Percentiles rank a stretch among this genome's conserved stretches.
Conservation (phyloP, 495 filamentous ascomycete species). For the Neurospora sp. region DNA sequence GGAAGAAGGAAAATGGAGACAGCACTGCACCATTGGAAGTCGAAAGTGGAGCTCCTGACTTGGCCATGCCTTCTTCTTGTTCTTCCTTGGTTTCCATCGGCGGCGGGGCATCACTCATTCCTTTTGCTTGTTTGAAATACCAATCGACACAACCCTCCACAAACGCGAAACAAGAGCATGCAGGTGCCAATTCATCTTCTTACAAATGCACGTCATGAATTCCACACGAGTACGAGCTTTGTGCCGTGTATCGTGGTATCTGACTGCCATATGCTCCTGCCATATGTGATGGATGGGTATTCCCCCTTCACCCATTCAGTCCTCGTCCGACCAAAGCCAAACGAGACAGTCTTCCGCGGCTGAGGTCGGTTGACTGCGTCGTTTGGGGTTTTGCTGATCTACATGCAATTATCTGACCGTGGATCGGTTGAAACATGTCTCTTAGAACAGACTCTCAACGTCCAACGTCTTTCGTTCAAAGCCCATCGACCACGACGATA, state of each 20-base stretch:
- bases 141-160: neutral
- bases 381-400: neutral
- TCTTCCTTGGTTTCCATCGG: neutral
- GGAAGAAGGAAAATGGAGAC: neutral
- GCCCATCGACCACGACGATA: neutral
- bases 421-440: neutral
- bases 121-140: neutral
- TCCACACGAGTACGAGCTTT: neutral
- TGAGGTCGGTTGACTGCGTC: neutral
- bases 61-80: neutral
- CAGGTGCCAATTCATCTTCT: neutral
- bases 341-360: neutral
- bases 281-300: neutral
- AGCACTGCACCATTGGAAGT: neutral
- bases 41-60: neutral
- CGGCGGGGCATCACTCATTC: neutral
- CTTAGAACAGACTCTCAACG: neutral
- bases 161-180: neutral
- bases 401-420: neutral
- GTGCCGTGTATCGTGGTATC: neutral
- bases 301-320: neutral
- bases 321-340: neutral
- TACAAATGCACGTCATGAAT: neutral
- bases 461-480: neutral
- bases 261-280: neutral